These are phyloP conservation scores for Pleurotus pulmonarius DNA, from an alignment of 768 basidiomycete species.

Conservation along the genomic window DNA sequence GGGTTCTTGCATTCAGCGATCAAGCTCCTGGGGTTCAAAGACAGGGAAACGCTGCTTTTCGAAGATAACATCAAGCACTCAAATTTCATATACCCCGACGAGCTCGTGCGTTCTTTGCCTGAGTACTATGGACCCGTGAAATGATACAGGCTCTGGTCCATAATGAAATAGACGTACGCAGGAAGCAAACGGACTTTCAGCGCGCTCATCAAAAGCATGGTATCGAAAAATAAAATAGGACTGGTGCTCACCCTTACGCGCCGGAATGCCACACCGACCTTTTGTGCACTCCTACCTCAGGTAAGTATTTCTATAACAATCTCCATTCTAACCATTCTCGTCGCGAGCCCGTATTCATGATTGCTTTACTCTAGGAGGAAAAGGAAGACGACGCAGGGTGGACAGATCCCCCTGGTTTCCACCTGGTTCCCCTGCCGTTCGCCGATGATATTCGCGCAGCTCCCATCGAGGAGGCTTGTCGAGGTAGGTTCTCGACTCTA, in stretches of 20 bases:
- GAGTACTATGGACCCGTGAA: no score
- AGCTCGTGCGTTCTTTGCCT: conserved; percentile 51
- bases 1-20: conserved; percentile 46
- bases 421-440: conserved; percentile 90
- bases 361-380: conserved; percentile 51
- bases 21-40: conserved; percentile 91
- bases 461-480: conserved; percentile 59
- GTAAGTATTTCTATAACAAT: conserved; percentile 28
- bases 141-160: not conserved
- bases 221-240: conserved; percentile 78
- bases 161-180: conserved; percentile 56
- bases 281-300: conserved; percentile 88
- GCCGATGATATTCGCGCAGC: conserved; percentile 90
- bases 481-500: conserved; percentile 38
- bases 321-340: not conserved
- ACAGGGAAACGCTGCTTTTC: conserved; percentile 61
- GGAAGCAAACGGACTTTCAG: conserved; percentile 92
- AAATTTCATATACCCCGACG: conserved; percentile 88
- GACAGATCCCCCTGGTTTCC: conserved; percentile 86
- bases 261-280: conserved; percentile 68
- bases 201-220: conserved; percentile 79
- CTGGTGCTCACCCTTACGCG: conserved; percentile 70
- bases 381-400: conserved; percentile 65
- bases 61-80: conserved; percentile 94
- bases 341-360: not conserved